Evolutionary conservation across 139 green algal genomes (phyloP), one percentile per base, ranked within the genome.

Genomic region (Picochlorum costavermella): DNA sequence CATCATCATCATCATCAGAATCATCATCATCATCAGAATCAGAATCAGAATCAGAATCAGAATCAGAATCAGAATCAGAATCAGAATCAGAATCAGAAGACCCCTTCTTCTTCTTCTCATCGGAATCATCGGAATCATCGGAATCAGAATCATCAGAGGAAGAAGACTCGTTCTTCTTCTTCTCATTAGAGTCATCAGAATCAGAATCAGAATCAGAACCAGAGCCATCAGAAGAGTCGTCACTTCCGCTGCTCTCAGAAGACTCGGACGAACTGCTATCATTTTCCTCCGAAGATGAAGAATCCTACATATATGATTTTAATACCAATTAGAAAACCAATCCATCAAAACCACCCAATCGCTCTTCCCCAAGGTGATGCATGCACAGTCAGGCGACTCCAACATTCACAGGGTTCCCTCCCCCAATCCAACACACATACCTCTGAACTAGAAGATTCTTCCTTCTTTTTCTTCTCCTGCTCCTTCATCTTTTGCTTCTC

Each of bases 401-500:
- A 40, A 40, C 8, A 12, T 12, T 40, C 33, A 40, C 33, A 40
- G 33, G 33, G 33, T 40, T 40, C 33, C 6, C 33, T 40, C 8
- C 33, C 3, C 1, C 3, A 8, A 40, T 40, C 33, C 8, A 40
- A 40, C 20, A 40, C 33, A 40, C 46, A 25, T 45, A 61, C 56
- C 56, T 61, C 56, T 45, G 56, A 61, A 20, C 43, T 29, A 23
- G 56, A 61, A 37, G n/a, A 28, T 28, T 28, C 46, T 23, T 17
- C 2, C 13, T 44, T 29, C 30, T 61, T 61, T 28, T 61, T 61
- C 30, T 61, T 30, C 13, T 26, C 29, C 30, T 37, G 10, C 13
- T 61, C 26, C 30, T 61, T 61, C 30, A 37, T 61, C 30, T 61
- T 45, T 23, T 46, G n/a, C n/a, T 61, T 61, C 23, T 59, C 51